Evolutionary conservation across 1,284 basidiomycete genomes (phyloP).

Genomic region (Apiotrichum brassicae): DNA sequence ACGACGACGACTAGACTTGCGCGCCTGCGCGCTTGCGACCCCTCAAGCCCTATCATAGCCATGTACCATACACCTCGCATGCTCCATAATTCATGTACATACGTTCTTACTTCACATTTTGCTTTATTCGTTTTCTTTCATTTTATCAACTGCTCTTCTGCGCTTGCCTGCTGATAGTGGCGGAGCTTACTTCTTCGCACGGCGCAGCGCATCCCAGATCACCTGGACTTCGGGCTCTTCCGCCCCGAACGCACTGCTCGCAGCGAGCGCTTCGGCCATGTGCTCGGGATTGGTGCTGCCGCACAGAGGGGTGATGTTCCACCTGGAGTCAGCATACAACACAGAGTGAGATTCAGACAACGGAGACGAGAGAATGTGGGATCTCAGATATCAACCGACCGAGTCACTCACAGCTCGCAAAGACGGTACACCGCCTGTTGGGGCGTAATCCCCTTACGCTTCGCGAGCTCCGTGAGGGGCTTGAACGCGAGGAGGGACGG

Average conservation of each 20-base stretch:
- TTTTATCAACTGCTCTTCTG: neutral
- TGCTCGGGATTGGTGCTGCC: slow-evolving; percentile 47
- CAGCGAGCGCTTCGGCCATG: slow-evolving; percentile 59
- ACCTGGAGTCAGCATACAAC: slow-evolving; percentile 19
- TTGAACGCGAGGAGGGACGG: slow-evolving; percentile 57
- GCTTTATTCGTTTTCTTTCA: neutral
- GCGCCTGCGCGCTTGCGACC: too few relatives aligned
- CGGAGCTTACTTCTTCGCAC: neutral
- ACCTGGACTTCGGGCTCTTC: slow-evolving; percentile 31
- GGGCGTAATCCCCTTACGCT: slow-evolving; percentile 53
- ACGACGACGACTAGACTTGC: slow-evolving; percentile 4
- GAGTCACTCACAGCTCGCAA: slow-evolving; percentile 53
- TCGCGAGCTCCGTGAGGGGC: slow-evolving; percentile 50
- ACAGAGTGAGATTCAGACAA: too few relatives aligned
- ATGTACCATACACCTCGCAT: slow-evolving; percentile 2
- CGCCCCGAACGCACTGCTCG: slow-evolving; percentile 48
- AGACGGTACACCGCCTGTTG: slow-evolving; percentile 63
- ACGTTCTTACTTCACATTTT: too few relatives aligned
- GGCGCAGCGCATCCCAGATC: slow-evolving; percentile 22
- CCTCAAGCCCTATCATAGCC: neutral
- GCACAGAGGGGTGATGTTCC: slow-evolving; percentile 40
- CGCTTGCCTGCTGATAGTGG: neutral
- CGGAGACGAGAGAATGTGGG: too few relatives aligned
- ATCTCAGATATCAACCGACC: too few relatives aligned
- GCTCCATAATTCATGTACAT: slow-evolving; percentile 1